Percentiles rank a stretch among this genome's conserved stretches.
Evolutionary conservation across 441 rosid species (phyloP).

Genomic region (Gossypium gossypioides): DNA sequence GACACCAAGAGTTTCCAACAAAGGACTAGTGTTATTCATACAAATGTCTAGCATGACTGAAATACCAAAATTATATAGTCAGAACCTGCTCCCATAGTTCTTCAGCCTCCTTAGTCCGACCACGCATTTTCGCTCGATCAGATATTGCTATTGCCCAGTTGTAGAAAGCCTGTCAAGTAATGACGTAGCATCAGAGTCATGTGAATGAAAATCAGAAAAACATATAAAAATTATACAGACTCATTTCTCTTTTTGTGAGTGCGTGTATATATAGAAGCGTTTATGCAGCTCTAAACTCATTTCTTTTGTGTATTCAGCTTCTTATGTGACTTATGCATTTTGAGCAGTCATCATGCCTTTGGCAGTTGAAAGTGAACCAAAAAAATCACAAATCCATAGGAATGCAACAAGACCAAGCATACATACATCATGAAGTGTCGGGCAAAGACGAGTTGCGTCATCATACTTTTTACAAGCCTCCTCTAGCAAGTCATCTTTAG

Average conservation of each 20-base stretch:
- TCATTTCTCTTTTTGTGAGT: background rate
- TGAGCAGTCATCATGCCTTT: constrained; percentile 9
- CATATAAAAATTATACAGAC: background rate
- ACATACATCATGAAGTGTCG: constrained; percentile 92
- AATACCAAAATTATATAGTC: constrained; percentile 9
- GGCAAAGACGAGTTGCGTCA: constrained; percentile 83
- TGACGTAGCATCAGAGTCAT: constrained; percentile 5
- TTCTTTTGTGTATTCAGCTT: background rate
- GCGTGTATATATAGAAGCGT: constrained; percentile 11
- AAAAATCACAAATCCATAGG: constrained; percentile 12
- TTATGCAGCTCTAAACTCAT: background rate
- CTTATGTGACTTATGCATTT: background rate
- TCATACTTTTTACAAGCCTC: constrained; percentile 95
- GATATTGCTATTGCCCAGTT: constrained; percentile 99
- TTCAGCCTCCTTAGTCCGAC: constrained; percentile 98
- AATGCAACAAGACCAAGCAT: constrained; percentile 13
- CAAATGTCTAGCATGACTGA: background rate
- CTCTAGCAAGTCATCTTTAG: constrained; percentile 92
- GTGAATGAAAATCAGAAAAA: background rate
- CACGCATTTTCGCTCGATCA: constrained; percentile 96
- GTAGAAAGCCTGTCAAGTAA: constrained; percentile 73
- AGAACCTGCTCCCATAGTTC: constrained; percentile 90
- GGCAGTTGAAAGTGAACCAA: background rate
- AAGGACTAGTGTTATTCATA: background rate
- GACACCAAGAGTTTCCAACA: background rate